Evolutionary conservation across 352 stramenopile genomes (phyloP), one percentile per base, ranked within the genome.

Genomic region (Phytopythium mirpurense): DNA sequence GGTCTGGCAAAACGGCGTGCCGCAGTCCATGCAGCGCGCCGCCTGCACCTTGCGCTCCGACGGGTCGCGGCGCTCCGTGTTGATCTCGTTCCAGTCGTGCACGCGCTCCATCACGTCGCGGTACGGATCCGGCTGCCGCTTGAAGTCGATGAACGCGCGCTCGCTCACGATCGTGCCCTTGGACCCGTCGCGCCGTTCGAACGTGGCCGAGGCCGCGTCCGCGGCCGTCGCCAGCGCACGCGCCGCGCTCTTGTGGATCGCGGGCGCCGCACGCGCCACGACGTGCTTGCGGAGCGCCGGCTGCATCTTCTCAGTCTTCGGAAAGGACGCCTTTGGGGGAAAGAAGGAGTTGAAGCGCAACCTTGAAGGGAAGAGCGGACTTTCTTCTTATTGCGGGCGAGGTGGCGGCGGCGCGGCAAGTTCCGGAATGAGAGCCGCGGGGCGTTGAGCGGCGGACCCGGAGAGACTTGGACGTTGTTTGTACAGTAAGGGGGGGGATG

Each of bases 1-100:
- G 34, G 95, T 98, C 74, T 98, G 95, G 72, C 96, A 99, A 63
- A 99, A 99, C 32, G 96, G 96, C 16, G 96, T 99, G 43, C 96
- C 96, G 70, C 96, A 99, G 78, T 99, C 95, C 96, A 99, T 99
- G 80, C 96, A 99, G 34, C 96, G 90, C 48, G 96, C 95, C 2
- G 95, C 96, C 68, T 99, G 96, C 24, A 88, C 71, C 62, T 94
- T 97, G 63, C 96, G 89, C 65, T 97, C 86, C 27, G 60, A 61
- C 10, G 89, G 78, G 49, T 98, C 86, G 46, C 93, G 90, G 23
- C 90, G 75, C 24, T 78, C 65, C 46, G 84, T 90, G 73, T 98
- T 98, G 65, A 99, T 98, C 85, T 99, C 96, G 58, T 88, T 93
- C 95, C 96, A 99, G 78, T 98, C 96, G 55, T 97, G 83, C 35